Evolutionary conservation across 371 early-diverging fungal genomes (phyloP).

Genomic region (Mortierella sp.): DNA sequence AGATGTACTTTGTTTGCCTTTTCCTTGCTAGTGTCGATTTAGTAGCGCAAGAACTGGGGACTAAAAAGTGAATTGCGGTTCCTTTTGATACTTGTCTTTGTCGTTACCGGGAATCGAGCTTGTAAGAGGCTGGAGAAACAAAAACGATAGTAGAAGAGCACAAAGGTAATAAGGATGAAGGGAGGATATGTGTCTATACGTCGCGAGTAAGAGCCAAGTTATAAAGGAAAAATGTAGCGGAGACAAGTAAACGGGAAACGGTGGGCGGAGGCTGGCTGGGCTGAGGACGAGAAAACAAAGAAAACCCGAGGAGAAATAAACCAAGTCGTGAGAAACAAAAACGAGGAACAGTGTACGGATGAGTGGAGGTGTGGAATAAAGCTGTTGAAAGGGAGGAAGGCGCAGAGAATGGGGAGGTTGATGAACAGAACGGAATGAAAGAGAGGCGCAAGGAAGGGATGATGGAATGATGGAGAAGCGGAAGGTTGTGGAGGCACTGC

Average conservation of each 20-base stretch:
- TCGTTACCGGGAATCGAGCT: no score
- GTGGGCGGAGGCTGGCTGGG: background rate
- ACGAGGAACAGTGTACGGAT: background rate
- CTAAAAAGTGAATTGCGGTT: no score
- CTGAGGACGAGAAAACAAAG: background rate
- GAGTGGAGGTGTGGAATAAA: background rate
- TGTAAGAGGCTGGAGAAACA: background rate
- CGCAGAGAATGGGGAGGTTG: background rate
- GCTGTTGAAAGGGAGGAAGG: background rate
- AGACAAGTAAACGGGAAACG: background rate
- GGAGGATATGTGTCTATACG: background rate
- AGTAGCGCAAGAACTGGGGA: no score
- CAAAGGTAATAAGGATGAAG: background rate
- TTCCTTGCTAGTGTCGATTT: slow-evolving; percentile 14
- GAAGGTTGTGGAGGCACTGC: background rate
- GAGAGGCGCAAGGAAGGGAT: background rate
- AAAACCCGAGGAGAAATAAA: no score
- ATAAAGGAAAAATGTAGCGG: slow-evolving; percentile 7
- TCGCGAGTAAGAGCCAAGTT: background rate
- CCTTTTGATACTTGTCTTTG: no score
- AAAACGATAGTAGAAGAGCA: background rate
- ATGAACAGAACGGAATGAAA: background rate
- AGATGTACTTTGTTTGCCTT: slow-evolving; percentile 26
- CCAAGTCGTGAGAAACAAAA: background rate
- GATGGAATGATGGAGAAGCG: background rate